A percentile compares a stretch with the other conserved stretches of the same genome.
Conservation (phyloP, 257 asterid genomes). For the Solanum commersonii region DNA sequence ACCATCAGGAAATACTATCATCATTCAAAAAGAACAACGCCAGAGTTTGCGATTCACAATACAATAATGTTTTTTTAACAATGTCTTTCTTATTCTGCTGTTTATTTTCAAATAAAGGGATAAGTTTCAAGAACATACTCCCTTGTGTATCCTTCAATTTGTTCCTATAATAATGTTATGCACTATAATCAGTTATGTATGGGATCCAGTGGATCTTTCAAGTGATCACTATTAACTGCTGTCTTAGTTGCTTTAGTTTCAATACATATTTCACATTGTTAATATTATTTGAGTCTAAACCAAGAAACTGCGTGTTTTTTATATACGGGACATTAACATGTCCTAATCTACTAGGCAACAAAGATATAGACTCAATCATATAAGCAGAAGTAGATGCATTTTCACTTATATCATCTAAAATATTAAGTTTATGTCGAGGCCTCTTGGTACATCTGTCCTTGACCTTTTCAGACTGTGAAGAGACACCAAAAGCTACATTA, state of each 20-base stretch:
- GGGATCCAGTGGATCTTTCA: neutral
- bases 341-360: no score
- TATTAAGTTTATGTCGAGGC: constrained; percentile 14
- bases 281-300: no score
- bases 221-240: neutral
- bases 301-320: no score
- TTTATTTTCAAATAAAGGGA: neutral
- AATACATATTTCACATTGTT: no score
- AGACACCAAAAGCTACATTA: neutral
- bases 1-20: neutral
- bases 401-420: no score
- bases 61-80: neutral
- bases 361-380: no score
- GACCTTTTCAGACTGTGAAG: constrained; percentile 31
- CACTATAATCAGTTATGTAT: neutral
- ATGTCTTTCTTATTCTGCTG: neutral
- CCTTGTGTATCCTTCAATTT: neutral
- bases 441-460: constrained; percentile 38
- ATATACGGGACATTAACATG: no score
- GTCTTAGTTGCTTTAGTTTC: neutral
- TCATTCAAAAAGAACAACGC: no score
- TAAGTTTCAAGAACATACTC: neutral
- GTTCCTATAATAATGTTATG: constrained; percentile 2
- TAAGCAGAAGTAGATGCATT: no score
- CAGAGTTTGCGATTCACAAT: neutral